Evolutionary conservation across 495 filamentous ascomycete genomes (phyloP).

Genomic region (Aspergillus avenaceus): DNA sequence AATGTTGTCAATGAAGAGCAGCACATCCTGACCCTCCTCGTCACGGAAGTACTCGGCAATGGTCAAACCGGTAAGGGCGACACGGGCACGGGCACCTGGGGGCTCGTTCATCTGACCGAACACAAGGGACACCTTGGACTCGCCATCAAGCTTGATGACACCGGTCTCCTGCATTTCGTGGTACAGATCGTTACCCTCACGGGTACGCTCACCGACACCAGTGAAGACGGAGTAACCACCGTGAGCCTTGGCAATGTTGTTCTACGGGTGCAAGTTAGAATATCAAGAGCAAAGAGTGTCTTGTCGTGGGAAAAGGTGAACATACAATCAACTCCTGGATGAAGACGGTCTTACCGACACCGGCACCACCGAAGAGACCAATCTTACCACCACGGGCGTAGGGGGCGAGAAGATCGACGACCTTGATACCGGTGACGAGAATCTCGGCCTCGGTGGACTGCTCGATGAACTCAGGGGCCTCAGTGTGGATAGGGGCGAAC

Average conservation of each 20-base stretch:
- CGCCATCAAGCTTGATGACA: conserved; percentile 98
- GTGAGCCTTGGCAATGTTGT: conserved; percentile 99
- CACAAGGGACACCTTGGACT: conserved; percentile 98
- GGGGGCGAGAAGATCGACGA: conserved; percentile 95
- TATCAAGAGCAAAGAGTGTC: conserved; percentile 4
- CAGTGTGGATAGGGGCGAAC: conserved; percentile 86
- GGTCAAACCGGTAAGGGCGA: conserved; percentile 89
- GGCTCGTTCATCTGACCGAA: conserved; percentile 99
- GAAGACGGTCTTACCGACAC: conserved; percentile 99
- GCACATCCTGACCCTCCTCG: conserved; percentile 96
- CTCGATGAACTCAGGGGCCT: conserved; percentile 84
- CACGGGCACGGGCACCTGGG: conserved; percentile 98
- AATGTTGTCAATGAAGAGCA: conserved; percentile 99
- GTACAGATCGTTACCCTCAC: conserved; percentile 99
- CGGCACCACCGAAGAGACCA: conserved; percentile 99
- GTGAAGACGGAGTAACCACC: conserved; percentile 99
- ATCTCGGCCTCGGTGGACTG: conserved; percentile 95
- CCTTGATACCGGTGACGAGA: conserved; percentile 99
- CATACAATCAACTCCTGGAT: conserved; percentile 97
- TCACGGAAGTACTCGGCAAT: conserved; percentile 97
- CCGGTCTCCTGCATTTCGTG: conserved; percentile 99
- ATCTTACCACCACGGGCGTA: conserved; percentile 99
- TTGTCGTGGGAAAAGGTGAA: not conserved
- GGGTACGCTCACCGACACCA: conserved; percentile 99
- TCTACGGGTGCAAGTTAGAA: conserved; percentile 42